These are phyloP conservation scores for Wallacemonas collosoma DNA, from an alignment of 208 protist genomes.

Conservation along the genomic window DNA sequence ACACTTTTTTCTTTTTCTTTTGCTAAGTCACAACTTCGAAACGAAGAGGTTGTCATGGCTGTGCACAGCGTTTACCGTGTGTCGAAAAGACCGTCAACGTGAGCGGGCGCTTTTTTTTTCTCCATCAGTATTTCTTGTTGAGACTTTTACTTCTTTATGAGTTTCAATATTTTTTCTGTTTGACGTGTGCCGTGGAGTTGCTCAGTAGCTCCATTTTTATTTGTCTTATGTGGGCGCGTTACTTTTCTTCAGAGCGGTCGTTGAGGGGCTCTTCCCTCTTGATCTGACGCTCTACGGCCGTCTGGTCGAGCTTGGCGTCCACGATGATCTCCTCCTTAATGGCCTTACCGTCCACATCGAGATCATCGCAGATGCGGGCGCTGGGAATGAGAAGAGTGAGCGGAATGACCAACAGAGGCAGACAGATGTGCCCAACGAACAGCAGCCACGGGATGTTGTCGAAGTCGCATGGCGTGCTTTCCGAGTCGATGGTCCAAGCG, in stretches of 20 bases:
- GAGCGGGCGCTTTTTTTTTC: too few species aligned
- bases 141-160: too few species aligned
- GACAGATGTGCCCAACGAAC: constrained; percentile 51
- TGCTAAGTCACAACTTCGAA: neutral
- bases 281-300: neutral
- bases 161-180: too few species aligned
- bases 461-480: constrained; percentile 60
- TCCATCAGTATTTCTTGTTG: too few species aligned
- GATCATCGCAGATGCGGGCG: constrained; percentile 57
- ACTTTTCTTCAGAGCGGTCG: neutral
- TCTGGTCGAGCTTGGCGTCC: constrained; percentile 1
- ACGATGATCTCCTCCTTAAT: constrained; percentile 26
- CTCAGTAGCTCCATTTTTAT: neutral
- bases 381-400: constrained; percentile 59
- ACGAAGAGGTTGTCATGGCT: too few species aligned
- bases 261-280: constrained; percentile 3
- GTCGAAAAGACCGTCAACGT: too few species aligned
- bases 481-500: constrained; percentile 42
- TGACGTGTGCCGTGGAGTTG: too few species aligned
- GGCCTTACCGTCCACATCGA: constrained; percentile 48
- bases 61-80: too few species aligned
- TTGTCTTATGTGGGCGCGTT: neutral
- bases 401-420: constrained; percentile 58
- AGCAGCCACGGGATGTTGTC: constrained; percentile 61
- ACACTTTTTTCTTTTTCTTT: constrained; percentile 1